Percentiles rank a stretch among this genome's conserved stretches.
Conservation (phyloP, 2,329 filamentous ascomycete genomes). For the Chaetomiaceae sp. region DNA sequence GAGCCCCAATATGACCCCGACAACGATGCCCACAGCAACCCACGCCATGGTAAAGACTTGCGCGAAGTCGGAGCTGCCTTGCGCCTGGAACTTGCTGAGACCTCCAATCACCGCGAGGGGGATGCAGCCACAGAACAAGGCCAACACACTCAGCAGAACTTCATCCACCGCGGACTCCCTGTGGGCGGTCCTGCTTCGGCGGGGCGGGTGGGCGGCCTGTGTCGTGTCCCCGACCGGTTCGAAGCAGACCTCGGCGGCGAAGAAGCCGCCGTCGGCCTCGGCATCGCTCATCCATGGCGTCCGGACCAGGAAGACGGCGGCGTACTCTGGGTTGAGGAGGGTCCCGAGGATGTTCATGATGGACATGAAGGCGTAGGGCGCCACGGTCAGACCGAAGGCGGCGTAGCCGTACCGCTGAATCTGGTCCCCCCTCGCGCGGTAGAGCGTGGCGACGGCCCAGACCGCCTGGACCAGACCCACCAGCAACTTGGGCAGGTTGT, state of each 20-base stretch:
- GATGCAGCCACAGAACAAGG: neutral
- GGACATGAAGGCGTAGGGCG: slow-evolving; percentile 1
- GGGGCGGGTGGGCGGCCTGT: neutral
- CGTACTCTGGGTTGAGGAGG: neutral
- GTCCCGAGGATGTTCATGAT: neutral
- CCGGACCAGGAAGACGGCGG: neutral
- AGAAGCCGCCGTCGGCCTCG: neutral
- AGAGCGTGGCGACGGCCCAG: neutral
- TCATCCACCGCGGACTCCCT: neutral
- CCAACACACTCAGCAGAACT: neutral
- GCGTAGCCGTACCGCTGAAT: neutral
- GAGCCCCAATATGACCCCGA: neutral
- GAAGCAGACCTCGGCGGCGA: neutral
- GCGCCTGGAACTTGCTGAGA: neutral
- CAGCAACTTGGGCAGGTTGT: neutral
- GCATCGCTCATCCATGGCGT: neutral
- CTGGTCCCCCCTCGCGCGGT: slow-evolving; percentile 1
- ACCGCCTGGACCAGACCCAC: neutral
- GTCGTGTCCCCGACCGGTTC: neutral
- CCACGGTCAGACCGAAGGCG: neutral
- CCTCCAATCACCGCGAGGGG: neutral
- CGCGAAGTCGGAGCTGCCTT: neutral
- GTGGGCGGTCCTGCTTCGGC: too few species aligned
- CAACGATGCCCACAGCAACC: neutral
- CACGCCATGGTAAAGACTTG: neutral